phyloP scores from a whole-genome alignment of 78 protist genomes.

The Dictyostelium citrinum region DNA sequence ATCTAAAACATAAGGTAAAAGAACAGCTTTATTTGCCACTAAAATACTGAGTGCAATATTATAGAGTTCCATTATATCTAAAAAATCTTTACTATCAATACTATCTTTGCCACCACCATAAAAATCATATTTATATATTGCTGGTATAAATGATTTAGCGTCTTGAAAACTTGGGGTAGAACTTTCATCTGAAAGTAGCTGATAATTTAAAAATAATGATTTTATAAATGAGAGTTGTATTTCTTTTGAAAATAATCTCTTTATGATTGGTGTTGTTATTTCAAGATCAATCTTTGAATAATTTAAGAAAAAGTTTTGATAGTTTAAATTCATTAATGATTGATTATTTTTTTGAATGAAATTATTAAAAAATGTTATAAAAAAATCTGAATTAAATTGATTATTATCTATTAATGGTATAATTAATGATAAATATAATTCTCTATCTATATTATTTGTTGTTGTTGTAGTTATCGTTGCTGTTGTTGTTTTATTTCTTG shows the following conservation, averaged over 20 bases:
- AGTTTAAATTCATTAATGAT: background rate
- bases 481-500: background rate
- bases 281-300: background rate
- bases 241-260: background rate
- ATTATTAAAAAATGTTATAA: background rate
- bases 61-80: background rate
- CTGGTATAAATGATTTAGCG: background rate
- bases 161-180: background rate
- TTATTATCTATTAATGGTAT: background rate
- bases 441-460: background rate
- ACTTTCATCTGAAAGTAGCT: too few relatives aligned
- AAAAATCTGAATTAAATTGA: background rate
- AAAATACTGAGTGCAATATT: background rate
- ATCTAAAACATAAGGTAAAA: background rate
- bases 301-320: background rate
- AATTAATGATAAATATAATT: background rate
- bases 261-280: background rate
- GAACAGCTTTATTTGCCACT: background rate
- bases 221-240: background rate
- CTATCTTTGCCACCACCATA: too few relatives aligned
- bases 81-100: background rate
- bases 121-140: background rate
- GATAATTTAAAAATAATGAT: background rate
- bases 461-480: too few relatives aligned
- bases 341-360: background rate